Evolutionary conservation across 75 land plant species (phyloP).

Genomic region (Pinus albicaulis): DNA sequence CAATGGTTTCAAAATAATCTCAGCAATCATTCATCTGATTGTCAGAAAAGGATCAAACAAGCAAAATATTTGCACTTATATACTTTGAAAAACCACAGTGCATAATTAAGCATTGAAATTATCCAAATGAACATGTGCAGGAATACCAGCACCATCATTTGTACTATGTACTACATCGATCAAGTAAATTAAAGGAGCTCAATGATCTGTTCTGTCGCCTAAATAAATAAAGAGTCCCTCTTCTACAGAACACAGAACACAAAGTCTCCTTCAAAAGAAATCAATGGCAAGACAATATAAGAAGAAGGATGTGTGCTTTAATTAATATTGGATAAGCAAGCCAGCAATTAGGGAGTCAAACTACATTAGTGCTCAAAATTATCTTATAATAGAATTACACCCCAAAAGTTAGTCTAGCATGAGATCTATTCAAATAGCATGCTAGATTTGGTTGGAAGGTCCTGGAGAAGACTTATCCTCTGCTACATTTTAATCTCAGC

Average conservation of each 20-base stretch:
- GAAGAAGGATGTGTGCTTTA: not conserved
- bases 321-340: not conserved
- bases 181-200: not conserved
- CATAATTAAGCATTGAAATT: not conserved
- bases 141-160: not conserved
- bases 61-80: not conserved
- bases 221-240: not conserved
- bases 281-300: not conserved
- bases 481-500: too few species aligned
- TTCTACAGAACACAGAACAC: too few species aligned
- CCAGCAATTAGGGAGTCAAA: not conserved
- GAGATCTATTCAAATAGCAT: too few species aligned
- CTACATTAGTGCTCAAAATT: not conserved
- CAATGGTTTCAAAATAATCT: not conserved
- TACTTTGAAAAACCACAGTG: not conserved
- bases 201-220: not conserved
- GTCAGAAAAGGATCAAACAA: not conserved
- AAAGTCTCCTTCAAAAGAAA: not conserved
- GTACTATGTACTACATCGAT: not conserved
- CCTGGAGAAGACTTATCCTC: too few species aligned
- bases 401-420: too few species aligned
- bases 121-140: not conserved
- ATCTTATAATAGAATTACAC: slow-evolving; percentile 1
- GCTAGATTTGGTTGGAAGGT: too few species aligned
- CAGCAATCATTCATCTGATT: not conserved